Conservation (phyloP, 164 flowering plant genomes). For the Annona cherimola region DNA sequence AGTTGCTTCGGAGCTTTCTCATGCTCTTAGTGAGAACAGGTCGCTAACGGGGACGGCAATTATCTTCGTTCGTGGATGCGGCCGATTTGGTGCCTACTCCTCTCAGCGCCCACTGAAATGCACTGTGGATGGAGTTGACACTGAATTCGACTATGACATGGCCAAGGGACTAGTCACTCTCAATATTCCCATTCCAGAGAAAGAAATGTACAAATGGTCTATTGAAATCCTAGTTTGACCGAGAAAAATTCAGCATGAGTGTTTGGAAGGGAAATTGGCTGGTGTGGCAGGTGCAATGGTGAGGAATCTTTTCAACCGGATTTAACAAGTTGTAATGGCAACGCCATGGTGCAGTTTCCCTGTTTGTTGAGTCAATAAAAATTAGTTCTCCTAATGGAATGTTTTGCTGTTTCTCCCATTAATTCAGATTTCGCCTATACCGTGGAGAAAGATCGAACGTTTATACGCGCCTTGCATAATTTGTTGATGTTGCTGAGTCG, state of each 20-base stretch:
- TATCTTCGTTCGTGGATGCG: slow-evolving; percentile 65
- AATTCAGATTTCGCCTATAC: background rate
- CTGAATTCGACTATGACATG: slow-evolving; percentile 44
- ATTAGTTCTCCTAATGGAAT: background rate
- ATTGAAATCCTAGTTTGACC: slow-evolving; percentile 47
- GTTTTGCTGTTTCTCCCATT: background rate
- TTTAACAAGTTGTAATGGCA: no score
- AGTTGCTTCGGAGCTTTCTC: slow-evolving; percentile 29
- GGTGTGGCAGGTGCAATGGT: no score
- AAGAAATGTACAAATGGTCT: slow-evolving; percentile 43
- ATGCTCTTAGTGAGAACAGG: slow-evolving; percentile 28
- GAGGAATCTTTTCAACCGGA: background rate
- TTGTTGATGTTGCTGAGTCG: no score
- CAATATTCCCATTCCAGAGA: slow-evolving; percentile 40
- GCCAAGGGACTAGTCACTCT: slow-evolving; percentile 50
- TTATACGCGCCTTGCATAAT: no score
- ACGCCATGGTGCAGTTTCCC: no score
- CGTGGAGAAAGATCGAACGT: no score
- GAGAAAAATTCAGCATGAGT: background rate
- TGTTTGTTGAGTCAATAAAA: no score
- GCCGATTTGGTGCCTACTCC: slow-evolving; percentile 73
- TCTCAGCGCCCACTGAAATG: slow-evolving; percentile 72
- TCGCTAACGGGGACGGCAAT: slow-evolving; percentile 44
- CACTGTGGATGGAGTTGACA: slow-evolving; percentile 37
- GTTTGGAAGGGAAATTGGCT: no score